These are phyloP conservation scores for Dioszegia hungarica DNA, from an alignment of 768 basidiomycete genomes.

Conservation along the genomic window DNA sequence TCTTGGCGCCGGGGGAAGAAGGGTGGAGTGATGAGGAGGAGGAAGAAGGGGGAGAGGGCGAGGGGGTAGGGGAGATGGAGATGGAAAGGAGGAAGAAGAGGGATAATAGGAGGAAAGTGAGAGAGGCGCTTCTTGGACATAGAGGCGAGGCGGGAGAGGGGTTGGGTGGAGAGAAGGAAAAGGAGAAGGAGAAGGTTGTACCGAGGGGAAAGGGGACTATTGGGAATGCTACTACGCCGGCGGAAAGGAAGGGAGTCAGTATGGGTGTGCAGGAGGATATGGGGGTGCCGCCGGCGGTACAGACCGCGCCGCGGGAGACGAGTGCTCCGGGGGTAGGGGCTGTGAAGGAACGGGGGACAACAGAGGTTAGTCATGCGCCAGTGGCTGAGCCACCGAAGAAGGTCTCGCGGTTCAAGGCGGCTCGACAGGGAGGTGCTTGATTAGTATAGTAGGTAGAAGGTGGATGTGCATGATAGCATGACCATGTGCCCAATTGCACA, in stretches of 20 bases:
- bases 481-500: neutral
- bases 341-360: slow-evolving; percentile 4
- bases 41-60: slow-evolving; percentile 12
- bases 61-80: neutral
- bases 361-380: neutral
- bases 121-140: slow-evolving; percentile 16
- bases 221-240: neutral
- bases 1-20: slow-evolving; percentile 35
- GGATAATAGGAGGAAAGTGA: slow-evolving; percentile 19
- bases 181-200: neutral
- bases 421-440: slow-evolving; percentile 18
- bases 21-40: slow-evolving; percentile 25
- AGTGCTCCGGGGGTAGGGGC: neutral
- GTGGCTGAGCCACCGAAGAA: slow-evolving; percentile 24
- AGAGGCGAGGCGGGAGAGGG: neutral
- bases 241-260: neutral
- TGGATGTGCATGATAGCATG: neutral
- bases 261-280: neutral
- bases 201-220: neutral
- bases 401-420: slow-evolving; percentile 34
- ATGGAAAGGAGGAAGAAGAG: slow-evolving; percentile 14
- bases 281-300: slow-evolving; percentile 8
- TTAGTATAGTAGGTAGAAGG: neutral
- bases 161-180: too few species aligned
- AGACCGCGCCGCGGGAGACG: neutral